These are phyloP conservation scores for Calocera cornea DNA, from an alignment of 768 basidiomycete genomes.

Conservation along the genomic window DNA sequence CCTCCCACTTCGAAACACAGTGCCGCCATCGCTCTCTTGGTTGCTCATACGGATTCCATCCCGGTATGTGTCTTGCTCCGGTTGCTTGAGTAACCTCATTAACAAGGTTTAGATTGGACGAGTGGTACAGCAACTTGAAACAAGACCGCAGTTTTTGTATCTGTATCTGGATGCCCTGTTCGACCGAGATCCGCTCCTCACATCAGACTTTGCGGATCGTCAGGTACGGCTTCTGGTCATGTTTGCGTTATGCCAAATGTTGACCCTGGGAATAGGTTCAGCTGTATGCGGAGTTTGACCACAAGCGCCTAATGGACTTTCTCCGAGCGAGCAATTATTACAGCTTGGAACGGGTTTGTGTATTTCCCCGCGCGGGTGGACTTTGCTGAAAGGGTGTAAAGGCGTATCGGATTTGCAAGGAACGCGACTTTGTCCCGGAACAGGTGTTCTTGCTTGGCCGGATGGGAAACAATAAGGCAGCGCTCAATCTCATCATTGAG, in stretches of 20 bases:
- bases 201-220: conserved; percentile 68
- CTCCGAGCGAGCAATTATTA: conserved; percentile 83
- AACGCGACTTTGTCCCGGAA: conserved; percentile 77
- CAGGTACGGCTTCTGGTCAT: conserved; percentile 40
- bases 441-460: conserved; percentile 95
- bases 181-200: conserved; percentile 69
- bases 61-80: conserved; percentile 44
- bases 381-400: conserved; percentile 20
- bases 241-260: not conserved
- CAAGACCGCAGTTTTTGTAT: conserved; percentile 69
- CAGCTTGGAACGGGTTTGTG: conserved; percentile 59
- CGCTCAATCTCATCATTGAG: conserved; percentile 88
- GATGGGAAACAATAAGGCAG: conserved; percentile 96
- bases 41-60: conserved; percentile 91
- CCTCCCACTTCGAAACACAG: conserved; percentile 32
- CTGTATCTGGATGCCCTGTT: conserved; percentile 85
- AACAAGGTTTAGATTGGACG: conserved; percentile 47
- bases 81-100: not conserved
- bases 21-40: conserved; percentile 71
- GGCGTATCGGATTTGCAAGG: conserved; percentile 79
- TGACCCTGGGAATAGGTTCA: conserved; percentile 42
- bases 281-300: conserved; percentile 81
- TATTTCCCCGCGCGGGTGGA: not conserved
- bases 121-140: conserved; percentile 76
- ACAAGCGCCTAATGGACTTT: conserved; percentile 71